Conservation (phyloP, 148 eudicot species). For the Vaccinium corymbosum region DNA sequence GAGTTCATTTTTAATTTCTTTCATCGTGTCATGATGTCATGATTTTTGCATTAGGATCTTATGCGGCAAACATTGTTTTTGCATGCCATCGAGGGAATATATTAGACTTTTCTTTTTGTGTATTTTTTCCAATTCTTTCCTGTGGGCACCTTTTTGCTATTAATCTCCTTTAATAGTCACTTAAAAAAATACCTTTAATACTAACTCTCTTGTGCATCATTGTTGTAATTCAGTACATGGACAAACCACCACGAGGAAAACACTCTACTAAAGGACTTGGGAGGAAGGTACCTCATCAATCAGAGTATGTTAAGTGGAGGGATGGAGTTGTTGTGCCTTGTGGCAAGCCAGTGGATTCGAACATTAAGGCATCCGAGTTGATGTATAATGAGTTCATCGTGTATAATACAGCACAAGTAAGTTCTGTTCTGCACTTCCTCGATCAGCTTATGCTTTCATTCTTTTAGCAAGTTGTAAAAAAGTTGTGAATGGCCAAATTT, state of each 20-base stretch:
- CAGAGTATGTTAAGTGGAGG: constrained; percentile 68
- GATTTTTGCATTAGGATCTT: neutral
- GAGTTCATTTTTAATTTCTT: neutral
- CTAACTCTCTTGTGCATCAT: neutral
- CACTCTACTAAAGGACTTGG: constrained; percentile 99
- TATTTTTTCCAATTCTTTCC: neutral
- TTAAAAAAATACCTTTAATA: neutral
- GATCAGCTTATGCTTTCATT: constrained; percentile 1
- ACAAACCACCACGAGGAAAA: constrained; percentile 86
- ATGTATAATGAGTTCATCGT: constrained; percentile 97
- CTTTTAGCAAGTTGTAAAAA: neutral
- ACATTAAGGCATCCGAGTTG: constrained; percentile 66
- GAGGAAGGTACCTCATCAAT: constrained; percentile 67
- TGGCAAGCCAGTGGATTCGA: constrained; percentile 85
- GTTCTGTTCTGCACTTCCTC: constrained; percentile 19
- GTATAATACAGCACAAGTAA: constrained; percentile 91
- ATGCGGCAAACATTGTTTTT: neutral
- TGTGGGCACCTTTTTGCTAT: neutral
- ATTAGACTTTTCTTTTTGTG: neutral
- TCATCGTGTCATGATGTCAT: neutral
- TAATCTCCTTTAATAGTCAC: neutral
- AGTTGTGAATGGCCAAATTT: neutral
- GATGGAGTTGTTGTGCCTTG: constrained; percentile 93
- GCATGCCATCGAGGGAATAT: neutral
- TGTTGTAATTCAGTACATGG: constrained; percentile 59